Evolutionary conservation across 305 asterid species (phyloP).

Genomic region (Coffea humblotiana): DNA sequence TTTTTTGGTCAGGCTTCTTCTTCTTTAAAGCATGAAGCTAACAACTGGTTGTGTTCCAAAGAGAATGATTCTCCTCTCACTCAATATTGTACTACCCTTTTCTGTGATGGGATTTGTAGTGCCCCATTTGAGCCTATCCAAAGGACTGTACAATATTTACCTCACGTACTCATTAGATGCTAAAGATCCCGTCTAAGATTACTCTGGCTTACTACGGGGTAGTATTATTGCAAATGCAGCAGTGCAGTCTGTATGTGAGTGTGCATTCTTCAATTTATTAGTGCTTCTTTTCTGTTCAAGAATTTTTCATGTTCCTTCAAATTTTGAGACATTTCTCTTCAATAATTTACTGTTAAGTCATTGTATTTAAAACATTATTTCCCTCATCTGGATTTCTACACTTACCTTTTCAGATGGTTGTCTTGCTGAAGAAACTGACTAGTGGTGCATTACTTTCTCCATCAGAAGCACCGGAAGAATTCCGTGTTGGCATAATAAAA

Average conservation of each 20-base stretch:
- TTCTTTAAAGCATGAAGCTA: neutral
- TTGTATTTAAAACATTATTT: neutral
- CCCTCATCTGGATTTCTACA: neutral
- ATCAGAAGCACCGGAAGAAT: slow-evolving; percentile 92
- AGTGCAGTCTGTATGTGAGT: no score
- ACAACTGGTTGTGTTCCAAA: neutral
- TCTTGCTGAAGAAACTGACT: slow-evolving; percentile 75
- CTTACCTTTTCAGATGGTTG: slow-evolving; percentile 61
- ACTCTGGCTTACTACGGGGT: no score
- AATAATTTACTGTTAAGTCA: no score
- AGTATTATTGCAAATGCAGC: no score
- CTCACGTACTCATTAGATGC: neutral
- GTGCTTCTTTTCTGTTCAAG: neutral
- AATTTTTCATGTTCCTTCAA: neutral
- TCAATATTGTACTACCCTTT: neutral
- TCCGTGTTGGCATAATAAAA: slow-evolving; percentile 82
- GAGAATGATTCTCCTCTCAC: neutral
- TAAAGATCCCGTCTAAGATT: neutral
- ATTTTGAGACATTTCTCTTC: neutral
- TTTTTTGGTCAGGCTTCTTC: neutral
- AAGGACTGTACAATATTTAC: no score
- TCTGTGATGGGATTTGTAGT: neutral
- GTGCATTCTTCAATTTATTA: neutral
- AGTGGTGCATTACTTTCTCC: slow-evolving; percentile 80
- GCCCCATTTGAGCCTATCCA: neutral